Percentiles rank a stretch among this genome's conserved stretches.
Evolutionary conservation across 805 yeast species (phyloP).

Genomic region (Suhomyces xylopsoci): DNA sequence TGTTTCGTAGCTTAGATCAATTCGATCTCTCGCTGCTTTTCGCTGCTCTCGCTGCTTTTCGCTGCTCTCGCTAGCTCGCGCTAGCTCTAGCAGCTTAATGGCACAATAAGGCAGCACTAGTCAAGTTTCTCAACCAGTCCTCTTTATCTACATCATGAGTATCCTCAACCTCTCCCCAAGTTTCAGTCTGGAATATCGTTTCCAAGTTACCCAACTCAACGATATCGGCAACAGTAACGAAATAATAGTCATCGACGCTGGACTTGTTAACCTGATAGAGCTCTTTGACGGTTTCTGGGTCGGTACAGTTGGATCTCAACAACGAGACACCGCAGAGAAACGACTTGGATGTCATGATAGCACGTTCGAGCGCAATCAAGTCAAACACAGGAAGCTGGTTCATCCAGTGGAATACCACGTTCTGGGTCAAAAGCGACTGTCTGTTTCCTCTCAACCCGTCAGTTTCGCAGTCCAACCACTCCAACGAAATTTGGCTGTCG

Average conservation of each 20-base stretch:
- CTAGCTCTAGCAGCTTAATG: background rate
- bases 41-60: background rate
- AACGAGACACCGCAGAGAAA: conserved; percentile 76
- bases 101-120: conserved; percentile 62
- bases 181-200: conserved; percentile 74
- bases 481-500: conserved; percentile 39
- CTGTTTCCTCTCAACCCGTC: conserved; percentile 79
- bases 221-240: conserved; percentile 60
- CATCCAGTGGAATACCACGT: conserved; percentile 65
- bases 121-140: conserved; percentile 78
- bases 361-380: conserved; percentile 83
- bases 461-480: conserved; percentile 72
- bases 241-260: conserved; percentile 28
- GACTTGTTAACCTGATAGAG: conserved; percentile 37
- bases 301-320: conserved; percentile 45
- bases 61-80: background rate
- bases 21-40: background rate
- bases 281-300: conserved; percentile 13
- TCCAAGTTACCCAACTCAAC: conserved; percentile 80
- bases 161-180: conserved; percentile 99
- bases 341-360: conserved; percentile 83
- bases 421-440: conserved; percentile 59
- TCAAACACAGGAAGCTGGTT: conserved; percentile 65
- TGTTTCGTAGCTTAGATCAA: background rate
- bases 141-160: conserved; percentile 97